Percentiles rank a stretch among this genome's conserved stretches.
Conservation (phyloP, 805 yeast species). For the Candida methanosorbosa region DNA sequence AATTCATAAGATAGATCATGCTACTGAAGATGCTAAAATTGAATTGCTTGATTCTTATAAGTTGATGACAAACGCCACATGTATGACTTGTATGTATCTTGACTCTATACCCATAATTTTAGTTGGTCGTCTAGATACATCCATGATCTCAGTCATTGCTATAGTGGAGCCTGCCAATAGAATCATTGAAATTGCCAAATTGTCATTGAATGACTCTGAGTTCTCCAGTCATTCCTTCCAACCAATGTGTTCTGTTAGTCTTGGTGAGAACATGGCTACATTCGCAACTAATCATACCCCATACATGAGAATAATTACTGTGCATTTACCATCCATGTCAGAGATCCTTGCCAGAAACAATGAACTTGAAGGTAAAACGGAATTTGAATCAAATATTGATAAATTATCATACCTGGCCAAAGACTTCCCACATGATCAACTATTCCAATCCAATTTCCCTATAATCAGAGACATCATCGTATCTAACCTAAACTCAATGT, state of each 20-base stretch:
- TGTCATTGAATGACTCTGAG: constrained; percentile 68
- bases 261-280: constrained; percentile 29
- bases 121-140: constrained; percentile 52
- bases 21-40: constrained; percentile 7
- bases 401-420: constrained; percentile 2
- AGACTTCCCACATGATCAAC: constrained; percentile 6
- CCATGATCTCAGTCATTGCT: constrained; percentile 41
- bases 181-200: constrained; percentile 29
- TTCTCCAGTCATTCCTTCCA: constrained; percentile 58
- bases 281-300: constrained; percentile 77
- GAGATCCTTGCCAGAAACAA: constrained; percentile 9
- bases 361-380: neutral
- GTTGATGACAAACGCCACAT: constrained; percentile 42
- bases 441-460: constrained; percentile 16
- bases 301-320: constrained; percentile 57
- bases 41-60: constrained; percentile 20
- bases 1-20: constrained; percentile 21
- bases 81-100: constrained; percentile 30
- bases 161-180: constrained; percentile 8
- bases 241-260: constrained; percentile 35
- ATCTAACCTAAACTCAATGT: constrained; percentile 36
- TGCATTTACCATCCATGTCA: constrained; percentile 29
- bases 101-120: constrained; percentile 30
- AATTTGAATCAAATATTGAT: constrained; percentile 1
- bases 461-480: constrained; percentile 28